Percentiles rank a stretch among this genome's conserved stretches.
Evolutionary conservation across 805 yeast genomes (phyloP).

Genomic region (Ogataea degrootiae): DNA sequence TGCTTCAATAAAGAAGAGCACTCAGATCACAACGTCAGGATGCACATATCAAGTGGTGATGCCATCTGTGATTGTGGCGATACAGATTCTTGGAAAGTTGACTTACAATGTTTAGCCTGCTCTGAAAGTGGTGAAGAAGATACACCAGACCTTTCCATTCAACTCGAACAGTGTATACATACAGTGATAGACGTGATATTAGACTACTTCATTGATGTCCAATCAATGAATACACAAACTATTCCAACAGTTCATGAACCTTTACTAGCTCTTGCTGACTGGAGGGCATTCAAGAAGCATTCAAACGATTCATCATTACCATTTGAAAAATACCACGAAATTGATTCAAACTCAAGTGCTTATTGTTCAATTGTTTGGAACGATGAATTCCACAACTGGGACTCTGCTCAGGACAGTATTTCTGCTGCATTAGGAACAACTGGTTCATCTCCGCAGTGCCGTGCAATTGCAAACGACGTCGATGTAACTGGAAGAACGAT

Average conservation of each 20-base stretch:
- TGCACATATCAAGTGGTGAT: constrained; percentile 43
- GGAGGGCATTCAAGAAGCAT: constrained; percentile 3
- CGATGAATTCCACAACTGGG: constrained; percentile 66
- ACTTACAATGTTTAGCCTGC: constrained; percentile 43
- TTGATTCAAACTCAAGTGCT: constrained; percentile 31
- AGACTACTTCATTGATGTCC: constrained; percentile 39
- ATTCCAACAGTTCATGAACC: constrained; percentile 12
- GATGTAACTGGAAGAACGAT: constrained; percentile 48
- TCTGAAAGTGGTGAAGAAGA: constrained; percentile 5
- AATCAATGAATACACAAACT: constrained; percentile 29
- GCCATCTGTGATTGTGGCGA: constrained; percentile 79
- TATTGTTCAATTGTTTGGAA: constrained; percentile 66
- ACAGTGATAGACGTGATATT: constrained; percentile 28
- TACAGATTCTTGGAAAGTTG: constrained; percentile 52
- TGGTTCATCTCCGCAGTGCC: constrained; percentile 17
- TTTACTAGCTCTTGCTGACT: constrained; percentile 2
- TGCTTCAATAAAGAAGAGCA: constrained; percentile 74
- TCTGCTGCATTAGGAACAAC: constrained; percentile 7
- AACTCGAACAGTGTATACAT: constrained; percentile 19
- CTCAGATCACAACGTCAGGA: constrained; percentile 55
- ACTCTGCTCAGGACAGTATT: constrained; percentile 22
- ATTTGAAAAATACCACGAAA: constrained; percentile 28
- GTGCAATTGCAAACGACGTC: constrained; percentile 37
- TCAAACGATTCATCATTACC: constrained; percentile 34
- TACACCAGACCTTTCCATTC: constrained; percentile 15